phyloP scores from a whole-genome alignment of 306 rosid genomes.

The Trichosanthes cucumerina region DNA sequence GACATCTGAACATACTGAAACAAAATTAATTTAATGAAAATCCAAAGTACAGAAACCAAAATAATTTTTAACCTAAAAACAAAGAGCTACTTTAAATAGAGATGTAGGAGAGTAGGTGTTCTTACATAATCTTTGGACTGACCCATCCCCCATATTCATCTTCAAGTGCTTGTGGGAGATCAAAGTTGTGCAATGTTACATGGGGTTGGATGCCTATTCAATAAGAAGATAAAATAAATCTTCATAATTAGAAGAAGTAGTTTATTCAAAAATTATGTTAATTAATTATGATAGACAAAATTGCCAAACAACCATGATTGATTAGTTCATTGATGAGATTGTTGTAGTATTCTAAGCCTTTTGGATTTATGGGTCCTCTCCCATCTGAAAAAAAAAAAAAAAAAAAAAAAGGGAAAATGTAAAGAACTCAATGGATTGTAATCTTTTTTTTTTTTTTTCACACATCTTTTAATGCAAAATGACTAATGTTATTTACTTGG shows the following conservation, averaged over 20 bases:
- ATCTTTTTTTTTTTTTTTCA: not conserved
- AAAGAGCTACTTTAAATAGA: not conserved
- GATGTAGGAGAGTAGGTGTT: not conserved
- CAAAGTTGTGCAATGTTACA: slow-evolving; percentile 42
- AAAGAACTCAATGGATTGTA: not conserved
- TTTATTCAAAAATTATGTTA: not conserved
- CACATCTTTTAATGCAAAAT: not conserved
- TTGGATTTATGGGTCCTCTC: slow-evolving; percentile 58
- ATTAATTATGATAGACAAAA: not conserved
- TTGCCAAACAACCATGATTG: slow-evolving; percentile 29
- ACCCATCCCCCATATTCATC: slow-evolving; percentile 85
- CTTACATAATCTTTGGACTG: slow-evolving; percentile 42
- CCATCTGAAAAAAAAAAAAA: slow-evolving; percentile 43
- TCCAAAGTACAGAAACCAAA: no score
- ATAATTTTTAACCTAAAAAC: no score
- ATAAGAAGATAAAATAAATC: not conserved
- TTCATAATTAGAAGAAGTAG: not conserved
- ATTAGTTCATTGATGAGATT: slow-evolving; percentile 57
- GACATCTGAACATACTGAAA: no score
- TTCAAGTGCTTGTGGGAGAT: slow-evolving; percentile 66
- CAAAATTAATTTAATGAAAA: no score
- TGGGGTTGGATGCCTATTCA: slow-evolving; percentile 66
- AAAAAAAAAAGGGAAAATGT: no score
- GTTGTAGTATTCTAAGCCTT: slow-evolving; percentile 62
- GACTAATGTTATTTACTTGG: slow-evolving; percentile 32